Conservation (phyloP, 1,284 basidiomycete species). For the Ganoderma lucidum region DNA sequence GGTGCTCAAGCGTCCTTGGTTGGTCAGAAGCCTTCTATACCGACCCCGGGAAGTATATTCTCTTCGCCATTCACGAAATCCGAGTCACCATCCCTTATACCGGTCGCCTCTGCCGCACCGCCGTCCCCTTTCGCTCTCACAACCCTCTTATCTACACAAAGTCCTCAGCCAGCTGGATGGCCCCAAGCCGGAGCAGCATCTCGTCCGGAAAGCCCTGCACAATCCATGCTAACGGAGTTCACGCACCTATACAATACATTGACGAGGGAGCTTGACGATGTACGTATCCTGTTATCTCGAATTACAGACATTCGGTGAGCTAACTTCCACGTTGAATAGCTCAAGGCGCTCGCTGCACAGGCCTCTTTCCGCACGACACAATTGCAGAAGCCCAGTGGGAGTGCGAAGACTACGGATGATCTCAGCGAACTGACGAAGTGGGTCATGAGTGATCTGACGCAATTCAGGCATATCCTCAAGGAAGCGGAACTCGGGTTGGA, state of each 20-base stretch:
- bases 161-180: not conserved
- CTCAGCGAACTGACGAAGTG: slow-evolving; percentile 59
- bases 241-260: slow-evolving; percentile 51
- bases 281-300: slow-evolving; percentile 41
- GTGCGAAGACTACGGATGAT: slow-evolving; percentile 52
- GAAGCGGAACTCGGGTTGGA: slow-evolving; percentile 60
- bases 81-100: slow-evolving; percentile 9
- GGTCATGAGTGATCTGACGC: slow-evolving; percentile 58
- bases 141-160: slow-evolving; percentile 5
- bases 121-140: slow-evolving; percentile 13
- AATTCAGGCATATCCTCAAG: slow-evolving; percentile 58
- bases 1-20: not conserved
- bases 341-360: slow-evolving; percentile 48
- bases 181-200: not conserved
- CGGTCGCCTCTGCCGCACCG: not conserved
- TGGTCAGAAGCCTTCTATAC: slow-evolving; percentile 20
- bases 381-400: slow-evolving; percentile 33
- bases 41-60: slow-evolving; percentile 15
- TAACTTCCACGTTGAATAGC: slow-evolving; percentile 43
- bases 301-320: slow-evolving; percentile 6
- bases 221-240: slow-evolving; percentile 73
- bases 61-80: slow-evolving; percentile 17
- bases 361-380: slow-evolving; percentile 35
- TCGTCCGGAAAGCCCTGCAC: slow-evolving; percentile 40
- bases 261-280: slow-evolving; percentile 59